Evolutionary conservation across 2,329 filamentous ascomycete genomes (phyloP), one percentile per base, ranked within the genome.

Genomic region (Fusarium longipes): DNA sequence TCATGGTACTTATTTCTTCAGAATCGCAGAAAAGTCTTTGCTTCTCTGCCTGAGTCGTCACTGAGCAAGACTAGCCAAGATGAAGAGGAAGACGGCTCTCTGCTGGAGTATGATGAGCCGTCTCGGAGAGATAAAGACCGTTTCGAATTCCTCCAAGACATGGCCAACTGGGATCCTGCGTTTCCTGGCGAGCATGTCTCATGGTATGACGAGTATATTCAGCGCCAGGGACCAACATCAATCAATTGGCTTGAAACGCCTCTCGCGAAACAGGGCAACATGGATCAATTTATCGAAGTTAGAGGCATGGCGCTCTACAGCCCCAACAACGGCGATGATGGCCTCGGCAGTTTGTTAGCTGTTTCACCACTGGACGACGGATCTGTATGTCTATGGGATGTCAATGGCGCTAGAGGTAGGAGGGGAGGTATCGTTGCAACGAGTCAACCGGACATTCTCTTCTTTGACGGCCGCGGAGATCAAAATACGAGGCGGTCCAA

Each of bases 121-220:
- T 45, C 33, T 14, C 56, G 55, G 15, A 53, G 45, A 24, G 56
- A 65, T 36, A 62, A 43, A 38, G 43, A 53, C n/a, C 72, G 65
- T 51, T 54, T 72, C 38, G 73, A 70, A 27, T 68, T 69, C 29
- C 55, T 74, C 2, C 85, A 88, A 48, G 85, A 92, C 57, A 82
- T 91, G 73, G 89, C 89, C 6, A 93, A 93, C 70, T 97, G 93
- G 93, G 93, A 97, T 70, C 92, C 92, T 1, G 87, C 87, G 0
- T 93, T 91, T 66, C 86, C 89, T 0, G 81, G 79, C 6, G 93
- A 97, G 78, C 82, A 82, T 38, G 83, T 94, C 20, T 88, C 91
- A 47, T 97, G 93, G 91, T 97, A 97, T 76, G 86, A 91, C 55
- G 94, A 97, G 77, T 97, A 93, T 74, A 90, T 96, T 65, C 92